These are phyloP conservation scores for Phytophthora rubi DNA, from an alignment of 352 stramenopile species.

Conservation along the genomic window DNA sequence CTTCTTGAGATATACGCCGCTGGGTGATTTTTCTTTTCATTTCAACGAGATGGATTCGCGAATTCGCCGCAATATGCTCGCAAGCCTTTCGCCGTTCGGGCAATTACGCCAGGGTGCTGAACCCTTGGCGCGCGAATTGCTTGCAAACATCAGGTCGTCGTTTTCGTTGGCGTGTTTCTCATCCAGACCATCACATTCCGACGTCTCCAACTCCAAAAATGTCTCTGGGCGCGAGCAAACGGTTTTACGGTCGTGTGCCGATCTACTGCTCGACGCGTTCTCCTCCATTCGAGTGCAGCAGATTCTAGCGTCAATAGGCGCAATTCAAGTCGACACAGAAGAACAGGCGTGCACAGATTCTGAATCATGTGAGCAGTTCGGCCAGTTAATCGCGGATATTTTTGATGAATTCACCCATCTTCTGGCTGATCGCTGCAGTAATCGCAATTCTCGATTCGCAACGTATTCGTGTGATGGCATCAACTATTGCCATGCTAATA, in stretches of 20 bases:
- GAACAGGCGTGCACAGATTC: background rate
- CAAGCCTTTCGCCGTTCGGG: background rate
- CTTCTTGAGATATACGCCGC: background rate
- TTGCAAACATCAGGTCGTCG: background rate
- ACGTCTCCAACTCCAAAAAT: background rate
- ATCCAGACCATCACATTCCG: background rate
- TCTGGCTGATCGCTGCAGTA: background rate
- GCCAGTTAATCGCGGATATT: constrained; percentile 1
- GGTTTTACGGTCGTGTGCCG: constrained; percentile 8
- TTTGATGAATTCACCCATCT: constrained; percentile 3
- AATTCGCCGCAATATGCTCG: constrained; percentile 5
- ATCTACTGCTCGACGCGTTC: constrained; percentile 4
- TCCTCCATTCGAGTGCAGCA: constrained; percentile 9
- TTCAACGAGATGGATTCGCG: constrained; percentile 6
- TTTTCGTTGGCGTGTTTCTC: constrained; percentile 6
- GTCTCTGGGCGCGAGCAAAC: background rate
- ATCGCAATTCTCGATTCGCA: too few species aligned
- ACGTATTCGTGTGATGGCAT: background rate
- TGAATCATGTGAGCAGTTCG: constrained; percentile 8
- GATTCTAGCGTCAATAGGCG: background rate
- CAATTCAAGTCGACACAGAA: background rate
- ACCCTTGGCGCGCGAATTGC: background rate
- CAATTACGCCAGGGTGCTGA: background rate
- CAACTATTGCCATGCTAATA: background rate
- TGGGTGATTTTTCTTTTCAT: constrained; percentile 14